These are phyloP conservation scores for Diaporthe citri DNA, from an alignment of 2,329 filamentous ascomycete species.

Conservation along the genomic window DNA sequence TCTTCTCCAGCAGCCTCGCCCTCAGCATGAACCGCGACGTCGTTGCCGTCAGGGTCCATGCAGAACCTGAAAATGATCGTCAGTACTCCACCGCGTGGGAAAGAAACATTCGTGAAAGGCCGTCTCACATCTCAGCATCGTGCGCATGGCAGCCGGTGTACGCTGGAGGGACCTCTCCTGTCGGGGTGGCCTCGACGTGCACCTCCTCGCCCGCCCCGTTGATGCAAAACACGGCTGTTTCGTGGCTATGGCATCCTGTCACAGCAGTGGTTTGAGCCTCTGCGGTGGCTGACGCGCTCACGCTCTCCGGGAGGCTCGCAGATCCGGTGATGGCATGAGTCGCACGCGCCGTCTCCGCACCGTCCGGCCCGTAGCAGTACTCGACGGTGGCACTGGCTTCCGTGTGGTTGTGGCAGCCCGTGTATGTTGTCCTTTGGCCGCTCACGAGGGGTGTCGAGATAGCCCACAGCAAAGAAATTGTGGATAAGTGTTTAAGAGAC, in stretches of 20 bases:
- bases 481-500: not conserved
- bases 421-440: constrained; percentile 45
- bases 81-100: no score
- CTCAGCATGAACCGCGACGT: constrained; percentile 66
- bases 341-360: constrained; percentile 13
- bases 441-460: constrained; percentile 13
- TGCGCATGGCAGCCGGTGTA: constrained; percentile 77
- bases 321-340: constrained; percentile 5
- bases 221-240: constrained; percentile 25
- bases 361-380: constrained; percentile 16
- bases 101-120: not conserved
- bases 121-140: constrained; percentile 65
- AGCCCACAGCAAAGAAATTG: not conserved
- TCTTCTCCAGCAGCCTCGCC: constrained; percentile 45
- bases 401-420: constrained; percentile 62
- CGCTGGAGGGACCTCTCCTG: constrained; percentile 66
- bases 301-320: constrained; percentile 18
- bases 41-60: constrained; percentile 68
- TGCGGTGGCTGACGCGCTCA: constrained; percentile 14
- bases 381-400: not conserved
- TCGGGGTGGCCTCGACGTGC: constrained; percentile 60
- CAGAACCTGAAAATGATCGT: constrained; percentile 65
- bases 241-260: constrained; percentile 28
- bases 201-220: constrained; percentile 26
- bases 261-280: constrained; percentile 23